These are phyloP conservation scores for Hypoxylon rubiginosum DNA, from an alignment of 2,329 filamentous ascomycete species.

Conservation along the genomic window DNA sequence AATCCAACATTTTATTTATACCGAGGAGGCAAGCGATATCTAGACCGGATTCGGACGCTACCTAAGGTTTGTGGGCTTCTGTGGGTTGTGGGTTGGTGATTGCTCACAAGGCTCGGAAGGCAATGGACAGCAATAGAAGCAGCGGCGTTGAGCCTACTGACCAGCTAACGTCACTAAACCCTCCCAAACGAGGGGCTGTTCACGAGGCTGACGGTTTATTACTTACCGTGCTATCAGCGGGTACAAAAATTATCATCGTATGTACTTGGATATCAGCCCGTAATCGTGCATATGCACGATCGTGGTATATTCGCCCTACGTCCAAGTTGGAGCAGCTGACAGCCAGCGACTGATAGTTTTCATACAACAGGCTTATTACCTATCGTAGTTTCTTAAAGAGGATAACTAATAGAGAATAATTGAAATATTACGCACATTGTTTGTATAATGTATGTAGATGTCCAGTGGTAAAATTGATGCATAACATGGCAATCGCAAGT, in stretches of 20 bases:
- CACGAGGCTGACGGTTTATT: slow-evolving; percentile 30
- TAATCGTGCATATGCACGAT: background rate
- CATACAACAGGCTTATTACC: too few relatives aligned
- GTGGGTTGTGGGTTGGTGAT: slow-evolving; percentile 6
- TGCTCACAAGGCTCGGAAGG: slow-evolving; percentile 31
- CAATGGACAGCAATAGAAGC: slow-evolving; percentile 44
- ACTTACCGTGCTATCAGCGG: slow-evolving; percentile 14
- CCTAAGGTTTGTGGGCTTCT: background rate
- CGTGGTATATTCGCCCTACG: background rate
- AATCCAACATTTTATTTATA: background rate
- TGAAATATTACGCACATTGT: background rate
- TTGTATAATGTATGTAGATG: background rate
- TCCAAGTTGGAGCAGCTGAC: background rate
- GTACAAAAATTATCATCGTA: slow-evolving; percentile 8
- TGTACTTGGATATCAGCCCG: background rate
- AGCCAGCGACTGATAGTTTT: background rate
- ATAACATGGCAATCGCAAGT: background rate
- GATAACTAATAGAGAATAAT: background rate
- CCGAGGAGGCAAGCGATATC: background rate
- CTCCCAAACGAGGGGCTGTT: slow-evolving; percentile 17
- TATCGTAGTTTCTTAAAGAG: background rate
- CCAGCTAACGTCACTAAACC: background rate
- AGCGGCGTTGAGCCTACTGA: slow-evolving; percentile 12
- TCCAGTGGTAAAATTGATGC: background rate
- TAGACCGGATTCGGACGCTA: background rate